These are phyloP conservation scores for Tricholoma bakamatsutake DNA, from an alignment of 768 basidiomycete species.

Conservation along the genomic window DNA sequence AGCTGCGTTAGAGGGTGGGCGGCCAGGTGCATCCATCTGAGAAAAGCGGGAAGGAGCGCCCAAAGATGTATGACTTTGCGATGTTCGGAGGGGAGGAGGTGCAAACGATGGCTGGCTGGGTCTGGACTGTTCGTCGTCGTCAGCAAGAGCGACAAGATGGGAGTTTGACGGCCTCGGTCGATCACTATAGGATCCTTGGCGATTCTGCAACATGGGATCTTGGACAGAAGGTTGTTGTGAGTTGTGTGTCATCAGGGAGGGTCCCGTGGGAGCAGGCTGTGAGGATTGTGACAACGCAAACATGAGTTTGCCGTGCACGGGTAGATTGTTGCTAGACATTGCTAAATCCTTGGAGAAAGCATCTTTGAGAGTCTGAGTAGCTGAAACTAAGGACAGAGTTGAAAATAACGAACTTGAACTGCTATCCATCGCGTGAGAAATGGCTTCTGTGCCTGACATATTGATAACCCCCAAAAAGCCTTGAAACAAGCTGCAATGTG, in stretches of 20 bases:
- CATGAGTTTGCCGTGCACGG: constrained; percentile 79
- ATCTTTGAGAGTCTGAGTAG: constrained; percentile 34
- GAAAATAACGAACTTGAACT: constrained; percentile 23
- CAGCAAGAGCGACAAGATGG: constrained; percentile 9
- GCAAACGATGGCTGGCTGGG: constrained; percentile 8
- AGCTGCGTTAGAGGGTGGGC: constrained; percentile 11
- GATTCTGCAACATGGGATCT: constrained; percentile 1
- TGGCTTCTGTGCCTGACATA: constrained; percentile 48
- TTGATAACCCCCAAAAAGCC: constrained; percentile 58
- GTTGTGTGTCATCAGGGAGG: constrained; percentile 5
- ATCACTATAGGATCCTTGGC: constrained; percentile 1
- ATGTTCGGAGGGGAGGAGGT: constrained; percentile 18
- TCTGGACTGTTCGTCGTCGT: constrained; percentile 8
- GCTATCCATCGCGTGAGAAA: constrained; percentile 40
- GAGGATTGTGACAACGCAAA: constrained; percentile 49
- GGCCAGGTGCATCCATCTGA: constrained; percentile 12
- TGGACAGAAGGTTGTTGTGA: constrained; percentile 8
- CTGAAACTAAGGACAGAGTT: constrained; percentile 11
- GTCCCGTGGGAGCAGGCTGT: constrained; percentile 21
- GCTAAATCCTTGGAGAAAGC: constrained; percentile 72
- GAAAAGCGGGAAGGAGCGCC: constrained; percentile 16
- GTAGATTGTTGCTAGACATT: constrained; percentile 66
- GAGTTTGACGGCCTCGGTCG: constrained; percentile 6
- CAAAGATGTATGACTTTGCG: constrained; percentile 21
- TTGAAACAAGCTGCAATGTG: constrained; percentile 21